Percentiles rank a stretch among this genome's conserved stretches.
These are phyloP conservation scores for Zelopaecilomyces penicillatus DNA, from an alignment of 2,329 filamentous ascomycete genomes.

Conservation along the genomic window DNA sequence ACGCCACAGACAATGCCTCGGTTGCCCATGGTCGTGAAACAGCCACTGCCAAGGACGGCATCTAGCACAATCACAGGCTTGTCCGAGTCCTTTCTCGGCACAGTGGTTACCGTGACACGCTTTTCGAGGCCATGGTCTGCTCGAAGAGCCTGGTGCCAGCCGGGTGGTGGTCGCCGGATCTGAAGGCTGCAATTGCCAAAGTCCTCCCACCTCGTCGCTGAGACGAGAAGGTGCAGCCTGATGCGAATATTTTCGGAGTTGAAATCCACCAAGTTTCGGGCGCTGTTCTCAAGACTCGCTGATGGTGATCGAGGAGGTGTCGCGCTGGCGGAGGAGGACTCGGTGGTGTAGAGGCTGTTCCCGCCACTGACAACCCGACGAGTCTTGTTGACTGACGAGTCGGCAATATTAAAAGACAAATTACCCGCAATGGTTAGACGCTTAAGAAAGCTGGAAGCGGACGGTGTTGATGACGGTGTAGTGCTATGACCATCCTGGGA, in stretches of 20 bases:
- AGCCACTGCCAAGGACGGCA: constrained; percentile 73
- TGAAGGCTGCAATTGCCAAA: constrained; percentile 77
- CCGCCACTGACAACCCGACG: constrained; percentile 41
- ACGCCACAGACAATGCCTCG: constrained; percentile 84
- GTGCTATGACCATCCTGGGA: constrained; percentile 70
- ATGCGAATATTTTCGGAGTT: constrained; percentile 65
- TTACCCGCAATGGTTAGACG: constrained; percentile 64
- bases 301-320: constrained; percentile 49
- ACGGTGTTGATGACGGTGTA: constrained; percentile 49
- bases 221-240: constrained; percentile 72
- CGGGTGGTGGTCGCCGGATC: constrained; percentile 66
- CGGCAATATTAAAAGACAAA: constrained; percentile 70
- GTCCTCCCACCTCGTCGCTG: constrained; percentile 78
- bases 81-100: constrained; percentile 53
- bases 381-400: constrained; percentile 61
- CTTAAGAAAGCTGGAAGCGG: constrained; percentile 72
- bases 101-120: constrained; percentile 69
- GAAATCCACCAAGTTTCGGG: constrained; percentile 54
- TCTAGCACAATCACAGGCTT: constrained; percentile 63
- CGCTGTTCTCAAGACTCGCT: constrained; percentile 44
- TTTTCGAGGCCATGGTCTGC: constrained; percentile 68
- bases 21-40: constrained; percentile 74
- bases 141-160: constrained; percentile 49
- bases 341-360: constrained; percentile 50
- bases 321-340: constrained; percentile 40